A percentile compares a stretch with the other conserved stretches of the same genome.
phyloP scores from a whole-genome alignment of 2,329 filamentous ascomycete genomes.

The Hypoxylon sp. region DNA sequence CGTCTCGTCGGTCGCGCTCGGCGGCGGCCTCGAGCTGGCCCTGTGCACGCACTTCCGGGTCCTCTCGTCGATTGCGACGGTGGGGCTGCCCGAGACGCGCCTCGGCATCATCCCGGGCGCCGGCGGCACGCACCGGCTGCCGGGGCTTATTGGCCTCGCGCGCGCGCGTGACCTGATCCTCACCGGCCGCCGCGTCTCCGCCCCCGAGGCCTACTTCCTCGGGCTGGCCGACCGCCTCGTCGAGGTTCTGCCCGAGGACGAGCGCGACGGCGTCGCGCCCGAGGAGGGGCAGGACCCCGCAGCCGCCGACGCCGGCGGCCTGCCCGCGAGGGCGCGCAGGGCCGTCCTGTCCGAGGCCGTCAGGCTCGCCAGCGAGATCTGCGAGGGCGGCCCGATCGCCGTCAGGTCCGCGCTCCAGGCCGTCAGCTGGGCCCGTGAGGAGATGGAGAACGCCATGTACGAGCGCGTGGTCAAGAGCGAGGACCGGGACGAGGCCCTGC shows the following conservation, averaged over 20 bases:
- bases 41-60: slow-evolving; percentile 90
- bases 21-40: slow-evolving; percentile 92
- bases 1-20: slow-evolving; percentile 84
- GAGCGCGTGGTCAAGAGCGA: slow-evolving; percentile 81
- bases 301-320: slow-evolving; percentile 46
- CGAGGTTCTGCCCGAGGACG: slow-evolving; percentile 71
- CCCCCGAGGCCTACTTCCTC: slow-evolving; percentile 87
- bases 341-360: slow-evolving; percentile 79
- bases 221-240: slow-evolving; percentile 91
- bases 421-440: slow-evolving; percentile 74
- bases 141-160: slow-evolving; percentile 77
- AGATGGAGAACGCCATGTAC: slow-evolving; percentile 88
- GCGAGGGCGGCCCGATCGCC: slow-evolving; percentile 86
- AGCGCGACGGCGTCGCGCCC: slow-evolving; percentile 52
- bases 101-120: slow-evolving; percentile 95
- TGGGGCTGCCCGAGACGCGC: slow-evolving; percentile 90
- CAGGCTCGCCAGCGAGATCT: slow-evolving; percentile 82
- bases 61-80: slow-evolving; percentile 76
- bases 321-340: slow-evolving; percentile 67
- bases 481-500: slow-evolving; percentile 87
- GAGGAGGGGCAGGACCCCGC: slow-evolving; percentile 44
- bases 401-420: slow-evolving; percentile 81
- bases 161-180: slow-evolving; percentile 90
- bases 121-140: slow-evolving; percentile 89
- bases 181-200: slow-evolving; percentile 85